Base-by-base conservation (phyloP, 495 filamentous ascomycete species). In the Aspergillus bridgeri region DNA sequence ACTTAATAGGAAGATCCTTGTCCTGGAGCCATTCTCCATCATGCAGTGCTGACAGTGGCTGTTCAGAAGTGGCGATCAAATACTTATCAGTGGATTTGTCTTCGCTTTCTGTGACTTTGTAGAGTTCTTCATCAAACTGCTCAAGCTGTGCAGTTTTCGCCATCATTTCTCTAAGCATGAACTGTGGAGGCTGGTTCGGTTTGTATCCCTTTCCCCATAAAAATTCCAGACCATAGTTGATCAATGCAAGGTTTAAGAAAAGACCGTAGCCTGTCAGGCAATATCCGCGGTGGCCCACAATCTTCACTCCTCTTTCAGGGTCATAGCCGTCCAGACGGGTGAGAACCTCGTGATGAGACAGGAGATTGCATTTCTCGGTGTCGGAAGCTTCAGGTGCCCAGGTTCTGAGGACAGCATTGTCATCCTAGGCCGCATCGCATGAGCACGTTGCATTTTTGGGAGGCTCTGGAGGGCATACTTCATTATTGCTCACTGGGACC, bases 101-200 rank as follows among this genome's bases (percentile, higher is more conserved):
- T 53, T 82, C 80, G 51, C 83, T 83, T 59, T 90, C 88, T 6
- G 91, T 84, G 48, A 98, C 93, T 75, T 98, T 98, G 77, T 98
- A 98, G 42, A 98, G 73, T 67, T 98, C 92, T 70, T 98, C 94
- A 63, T 98, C 94, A 65, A 98, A 98, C 61, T 98, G 89, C 67
- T 93, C 91, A 18, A 98, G 84, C 75, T 98, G 95, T 3, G 94
- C 94, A 1, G 94, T 98, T 78, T 97, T 97, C n/a, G 91, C 94
- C 95, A 98, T 98, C 70, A 89, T 86, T 42, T 96, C 89, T 74
- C 86, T 87, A 51, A 93, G 81, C 94, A 98, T 98, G 77, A 98
- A 96, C 61, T 92, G 91, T 3, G 94, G 94, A 11, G 93, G 90
- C 68, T 96, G 91, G 54, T 94, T 88, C 3, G 91, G 86, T n/a